Conservation (phyloP, 2,329 filamentous ascomycete genomes). For the Talaromyces sp. region DNA sequence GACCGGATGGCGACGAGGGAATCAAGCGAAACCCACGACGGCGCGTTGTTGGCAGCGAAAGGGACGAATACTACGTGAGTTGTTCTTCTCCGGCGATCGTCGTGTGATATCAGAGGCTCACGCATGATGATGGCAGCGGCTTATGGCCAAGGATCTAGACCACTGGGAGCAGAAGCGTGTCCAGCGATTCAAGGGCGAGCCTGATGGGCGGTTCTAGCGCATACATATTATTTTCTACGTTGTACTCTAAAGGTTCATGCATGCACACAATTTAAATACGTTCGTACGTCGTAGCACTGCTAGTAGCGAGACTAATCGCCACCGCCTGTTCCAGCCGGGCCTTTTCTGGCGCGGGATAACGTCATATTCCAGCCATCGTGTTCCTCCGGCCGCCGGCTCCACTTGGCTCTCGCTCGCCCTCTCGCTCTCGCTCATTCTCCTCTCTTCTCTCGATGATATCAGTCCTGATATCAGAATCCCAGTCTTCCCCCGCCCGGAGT, state of each 20-base stretch:
- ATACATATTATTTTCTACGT: neutral
- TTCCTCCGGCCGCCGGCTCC: neutral
- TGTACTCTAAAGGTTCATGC: neutral
- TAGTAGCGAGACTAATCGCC: neutral
- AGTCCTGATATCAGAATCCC: neutral
- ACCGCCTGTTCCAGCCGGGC: neutral
- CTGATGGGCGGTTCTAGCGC: constrained; percentile 69
- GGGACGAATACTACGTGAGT: constrained; percentile 46
- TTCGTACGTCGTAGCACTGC: no score
- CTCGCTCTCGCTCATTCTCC: neutral
- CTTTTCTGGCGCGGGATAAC: neutral
- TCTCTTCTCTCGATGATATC: neutral
- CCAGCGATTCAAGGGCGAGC: constrained; percentile 82
- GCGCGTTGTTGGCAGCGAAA: constrained; percentile 38
- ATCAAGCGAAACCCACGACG: constrained; percentile 49
- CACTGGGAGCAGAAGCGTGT: constrained; percentile 97
- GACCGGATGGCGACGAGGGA: constrained; percentile 71
- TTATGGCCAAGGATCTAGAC: constrained; percentile 85
- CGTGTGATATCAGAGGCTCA: neutral
- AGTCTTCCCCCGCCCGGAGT: no score
- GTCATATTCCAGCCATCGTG: constrained; percentile 1
- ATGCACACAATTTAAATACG: no score
- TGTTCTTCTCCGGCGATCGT: neutral
- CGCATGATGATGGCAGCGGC: constrained; percentile 49
- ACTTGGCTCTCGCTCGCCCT: neutral